Base-by-base conservation (phyloP, 495 filamentous ascomycete genomes). In the Penicillium atrosanguineum region DNA sequence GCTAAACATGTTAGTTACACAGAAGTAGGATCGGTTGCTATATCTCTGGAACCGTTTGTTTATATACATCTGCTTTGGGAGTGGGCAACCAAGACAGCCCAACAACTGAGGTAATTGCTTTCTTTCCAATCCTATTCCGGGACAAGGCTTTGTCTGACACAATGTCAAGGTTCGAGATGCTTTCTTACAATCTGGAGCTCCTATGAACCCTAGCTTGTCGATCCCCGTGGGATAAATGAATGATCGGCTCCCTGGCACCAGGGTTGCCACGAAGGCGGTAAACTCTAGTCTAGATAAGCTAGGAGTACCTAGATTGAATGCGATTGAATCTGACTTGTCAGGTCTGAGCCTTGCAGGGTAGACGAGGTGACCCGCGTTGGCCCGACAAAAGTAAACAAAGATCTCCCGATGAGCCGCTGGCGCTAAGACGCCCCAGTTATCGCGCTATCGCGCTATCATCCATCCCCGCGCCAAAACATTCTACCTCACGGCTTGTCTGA, bases 391-490 rank as follows among this genome's bases (percentile, higher is more conserved):
- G 41, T 58, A 57, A 61, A 61, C 59, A 61, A 43, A 39, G 41
- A 48, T 52, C 49, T 15, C 12, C 38, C 49, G 42, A 40, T 23
- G 52, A 52, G 44, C 42, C 25, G 37, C 48, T 44, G 55, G 52
- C 63, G 60, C 63, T 59, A 63, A 61, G 48, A 45, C 47, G 41
- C 58, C 52, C 62, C 52, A 44, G 50, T 57, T 65, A 65, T 65
- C 63, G 60, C 53, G 57, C 61, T 66, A 63, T 66, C 63, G 61
- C 59, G 48, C 29, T 57, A 66, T 63, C 60, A 51, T 49, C 47
- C 55, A 47, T 57, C 48, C 52, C 63, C 59, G 44, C 58, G 53
- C 59, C 61, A 64, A 61, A 64, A 67, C 61, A 64, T 48, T 52
- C 53, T 57, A 39, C 52, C 41, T 54, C 43, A 34, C 49, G 25